Conservation (phyloP, 2,329 filamentous ascomycete genomes). For the Amylocarpus encephaloides region DNA sequence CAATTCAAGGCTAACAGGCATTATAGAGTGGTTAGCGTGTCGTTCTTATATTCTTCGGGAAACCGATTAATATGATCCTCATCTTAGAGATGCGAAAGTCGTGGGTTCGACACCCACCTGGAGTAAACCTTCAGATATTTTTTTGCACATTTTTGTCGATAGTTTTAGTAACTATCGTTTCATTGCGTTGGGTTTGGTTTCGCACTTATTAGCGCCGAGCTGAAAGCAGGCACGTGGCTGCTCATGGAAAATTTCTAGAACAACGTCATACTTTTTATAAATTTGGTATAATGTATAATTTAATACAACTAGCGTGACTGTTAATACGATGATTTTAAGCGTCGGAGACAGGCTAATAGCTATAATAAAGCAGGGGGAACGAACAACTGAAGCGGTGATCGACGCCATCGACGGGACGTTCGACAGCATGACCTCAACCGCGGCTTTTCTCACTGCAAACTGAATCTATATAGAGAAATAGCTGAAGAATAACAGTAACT, state of each 20-base stretch:
- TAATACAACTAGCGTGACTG: constrained; percentile 1
- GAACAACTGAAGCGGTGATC: not conserved
- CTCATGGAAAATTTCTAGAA: constrained; percentile 3
- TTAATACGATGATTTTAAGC: not conserved
- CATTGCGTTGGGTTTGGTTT: not conserved
- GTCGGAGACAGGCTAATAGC: not conserved
- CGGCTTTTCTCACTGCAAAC: not conserved
- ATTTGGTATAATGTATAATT: not conserved
- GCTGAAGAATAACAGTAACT: not conserved
- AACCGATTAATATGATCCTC: constrained; percentile 27
- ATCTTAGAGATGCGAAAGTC: constrained; percentile 29
- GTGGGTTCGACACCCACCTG: constrained; percentile 29
- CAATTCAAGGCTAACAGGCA: constrained; percentile 20
- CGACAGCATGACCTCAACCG: not conserved
- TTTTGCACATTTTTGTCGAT: no score
- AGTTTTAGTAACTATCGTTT: no score
- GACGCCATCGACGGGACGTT: not conserved
- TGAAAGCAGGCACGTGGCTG: not conserved
- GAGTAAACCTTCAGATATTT: constrained; percentile 14
- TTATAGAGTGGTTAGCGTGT: constrained; percentile 31
- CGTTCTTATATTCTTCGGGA: constrained; percentile 30
- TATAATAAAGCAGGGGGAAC: not conserved
- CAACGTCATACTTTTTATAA: not conserved
- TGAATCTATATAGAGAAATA: not conserved
- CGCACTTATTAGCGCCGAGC: not conserved